Percentiles rank a stretch among this genome's conserved stretches.
Conservation (phyloP, 2,329 filamentous ascomycete species). For the Penicillium janthinellum region DNA sequence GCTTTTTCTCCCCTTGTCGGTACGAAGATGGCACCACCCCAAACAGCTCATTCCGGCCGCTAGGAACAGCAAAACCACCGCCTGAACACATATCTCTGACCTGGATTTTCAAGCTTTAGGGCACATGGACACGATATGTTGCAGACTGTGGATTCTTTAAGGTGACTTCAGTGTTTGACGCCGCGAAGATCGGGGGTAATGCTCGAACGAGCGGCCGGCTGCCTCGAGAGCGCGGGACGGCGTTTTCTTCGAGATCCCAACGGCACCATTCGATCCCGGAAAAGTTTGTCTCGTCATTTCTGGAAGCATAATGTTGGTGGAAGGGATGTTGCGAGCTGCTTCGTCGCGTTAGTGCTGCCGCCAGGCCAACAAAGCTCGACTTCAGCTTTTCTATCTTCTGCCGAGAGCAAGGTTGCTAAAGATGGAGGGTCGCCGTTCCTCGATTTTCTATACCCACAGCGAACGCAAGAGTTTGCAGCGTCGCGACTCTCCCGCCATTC, state of each 20-base stretch:
- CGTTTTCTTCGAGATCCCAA: slow-evolving; percentile 47
- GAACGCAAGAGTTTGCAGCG: slow-evolving; percentile 27
- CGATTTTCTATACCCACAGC: slow-evolving; percentile 46
- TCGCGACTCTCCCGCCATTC: slow-evolving; percentile 28
- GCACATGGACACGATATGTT: slow-evolving; percentile 30
- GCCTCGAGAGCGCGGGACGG: slow-evolving; percentile 53
- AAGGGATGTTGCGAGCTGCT: slow-evolving; percentile 38
- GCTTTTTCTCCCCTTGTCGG: slow-evolving; percentile 13
- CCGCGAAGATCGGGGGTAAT: slow-evolving; percentile 45
- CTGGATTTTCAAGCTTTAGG: not conserved
- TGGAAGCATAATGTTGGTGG: slow-evolving; percentile 37
- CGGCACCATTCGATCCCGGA: slow-evolving; percentile 39
- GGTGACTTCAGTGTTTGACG: slow-evolving; percentile 31
- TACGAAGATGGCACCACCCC: slow-evolving; percentile 22
- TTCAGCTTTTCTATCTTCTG: slow-evolving; percentile 16
- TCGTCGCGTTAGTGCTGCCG: slow-evolving; percentile 33
- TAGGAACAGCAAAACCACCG: slow-evolving; percentile 1
- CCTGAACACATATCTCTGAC: slow-evolving; percentile 8
- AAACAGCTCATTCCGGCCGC: slow-evolving; percentile 17
- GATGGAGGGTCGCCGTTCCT: slow-evolving; percentile 33
- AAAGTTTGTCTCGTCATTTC: slow-evolving; percentile 39
- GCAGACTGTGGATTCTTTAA: slow-evolving; percentile 21
- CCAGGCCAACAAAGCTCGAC: slow-evolving; percentile 23
- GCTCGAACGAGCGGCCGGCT: slow-evolving; percentile 55
- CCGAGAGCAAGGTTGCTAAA: slow-evolving; percentile 11